These are phyloP conservation scores for Phyllosticta paracitricarpa DNA, from an alignment of 2,329 filamentous ascomycete species.

Conservation along the genomic window DNA sequence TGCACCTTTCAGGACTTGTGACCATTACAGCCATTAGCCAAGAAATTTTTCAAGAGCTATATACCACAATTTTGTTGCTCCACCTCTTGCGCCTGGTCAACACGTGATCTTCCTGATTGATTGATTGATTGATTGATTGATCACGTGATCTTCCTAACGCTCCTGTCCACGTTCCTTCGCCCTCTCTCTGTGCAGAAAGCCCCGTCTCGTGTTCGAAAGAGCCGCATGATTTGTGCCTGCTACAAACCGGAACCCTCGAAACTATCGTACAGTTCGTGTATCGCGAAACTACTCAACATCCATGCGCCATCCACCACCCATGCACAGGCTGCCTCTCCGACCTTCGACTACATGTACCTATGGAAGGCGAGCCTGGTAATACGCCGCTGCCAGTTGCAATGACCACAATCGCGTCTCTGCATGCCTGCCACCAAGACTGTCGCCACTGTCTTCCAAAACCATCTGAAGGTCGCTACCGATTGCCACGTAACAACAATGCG, in stretches of 20 bases:
- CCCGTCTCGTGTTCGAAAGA: not conserved
- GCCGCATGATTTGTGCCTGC: not conserved
- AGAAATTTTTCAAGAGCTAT: not conserved
- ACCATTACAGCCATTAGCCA: constrained; percentile 9
- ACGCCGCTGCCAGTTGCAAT: not conserved
- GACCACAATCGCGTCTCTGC: not conserved
- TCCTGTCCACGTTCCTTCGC: not conserved
- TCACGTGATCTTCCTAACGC: too few species aligned
- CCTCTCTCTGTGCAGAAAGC: not conserved
- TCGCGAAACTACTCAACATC: not conserved
- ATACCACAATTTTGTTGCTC: too few species aligned
- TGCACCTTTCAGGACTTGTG: constrained; percentile 11
- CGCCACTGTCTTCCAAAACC: constrained; percentile 2
- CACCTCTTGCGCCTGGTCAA: too few species aligned
- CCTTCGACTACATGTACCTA: not conserved
- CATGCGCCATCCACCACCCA: constrained; percentile 6
- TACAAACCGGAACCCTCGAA: constrained; percentile 4
- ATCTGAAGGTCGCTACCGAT: not conserved
- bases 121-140: too few species aligned
- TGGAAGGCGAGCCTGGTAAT: not conserved
- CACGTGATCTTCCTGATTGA: too few species aligned
- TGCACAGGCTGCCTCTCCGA: not conserved
- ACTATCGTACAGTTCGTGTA: constrained; percentile 10
- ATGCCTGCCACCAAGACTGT: constrained; percentile 4
- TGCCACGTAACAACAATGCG: not conserved